Base-by-base conservation (phyloP, 352 stramenopile species). In the Saprolegnia parasitica region DNA sequence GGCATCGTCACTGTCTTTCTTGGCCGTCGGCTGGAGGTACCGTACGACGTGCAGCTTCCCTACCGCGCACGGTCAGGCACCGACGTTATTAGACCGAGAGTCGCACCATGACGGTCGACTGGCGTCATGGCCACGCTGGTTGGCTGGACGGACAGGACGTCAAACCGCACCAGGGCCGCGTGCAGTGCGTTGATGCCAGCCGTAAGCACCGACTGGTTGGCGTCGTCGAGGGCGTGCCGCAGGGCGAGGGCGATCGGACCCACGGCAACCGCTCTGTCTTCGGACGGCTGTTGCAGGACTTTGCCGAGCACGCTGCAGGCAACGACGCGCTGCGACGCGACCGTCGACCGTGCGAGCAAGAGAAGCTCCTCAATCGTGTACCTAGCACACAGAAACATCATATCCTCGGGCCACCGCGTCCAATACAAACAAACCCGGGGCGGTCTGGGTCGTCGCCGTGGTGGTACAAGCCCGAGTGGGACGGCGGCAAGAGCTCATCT, bases 401-500 rank as follows among this genome's bases (percentile, higher is more conserved):
- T n/a, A n/a, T n/a, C n/a, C n/a, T n/a, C n/a, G n/a, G n/a, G n/a
- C n/a, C n/a, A n/a, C n/a, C n/a, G n/a, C n/a, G n/a, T n/a, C n/a
- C n/a, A n/a, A n/a, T n/a, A n/a, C n/a, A n/a, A n/a, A n/a, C n/a
- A n/a, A n/a, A 94, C 3, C 86, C 86, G 1, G 86, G 76, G 29
- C 74, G 78, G 0, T 91, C 77, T 0, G 84, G 86, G 20, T 91
- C 81, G 49, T 93, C 83, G 0, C 86, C 86, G 57, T 94, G 86
- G 57, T 94, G 86, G 57, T 89, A 93, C 0, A 94, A 76, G 16
- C 86, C 86, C 1, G 86, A 91, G 55, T 89, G 79, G 21, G 72
- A 65, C 9, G 81, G 78, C 5, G 79, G 54, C 10, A 76, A 52
- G 0, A 56, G 56, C 37, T 68, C 74, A 4, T 58, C 47, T 0